Evolutionary conservation across 345 rosid genomes (phyloP).

Genomic region (Bretschneidera sinensis): DNA sequence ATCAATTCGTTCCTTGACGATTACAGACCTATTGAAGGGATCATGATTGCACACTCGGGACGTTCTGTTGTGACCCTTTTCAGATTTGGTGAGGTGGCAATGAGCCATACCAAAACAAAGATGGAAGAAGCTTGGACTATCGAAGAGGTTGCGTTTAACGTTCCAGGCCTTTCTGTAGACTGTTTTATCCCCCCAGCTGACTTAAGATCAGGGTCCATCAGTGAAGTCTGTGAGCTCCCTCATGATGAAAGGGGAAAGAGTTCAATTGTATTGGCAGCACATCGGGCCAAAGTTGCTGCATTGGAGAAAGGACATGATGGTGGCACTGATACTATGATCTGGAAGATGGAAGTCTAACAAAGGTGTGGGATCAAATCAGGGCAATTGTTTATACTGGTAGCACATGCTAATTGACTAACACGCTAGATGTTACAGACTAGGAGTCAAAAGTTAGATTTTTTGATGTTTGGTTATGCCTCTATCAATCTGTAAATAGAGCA

Average conservation of each 20-base stretch:
- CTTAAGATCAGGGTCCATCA: constrained; percentile 49
- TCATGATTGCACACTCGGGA: constrained; percentile 95
- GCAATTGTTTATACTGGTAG: constrained; percentile 47
- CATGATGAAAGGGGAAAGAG: constrained; percentile 64
- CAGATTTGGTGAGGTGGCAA: constrained; percentile 81
- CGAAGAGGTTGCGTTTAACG: constrained; percentile 92
- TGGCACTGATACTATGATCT: constrained; percentile 28
- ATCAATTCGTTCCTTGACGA: constrained; percentile 75
- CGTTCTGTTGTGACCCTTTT: constrained; percentile 80
- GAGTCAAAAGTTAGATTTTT: constrained; percentile 29
- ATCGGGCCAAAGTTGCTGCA: constrained; percentile 68
- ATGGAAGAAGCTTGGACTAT: constrained; percentile 96
- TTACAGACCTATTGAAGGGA: constrained; percentile 83
- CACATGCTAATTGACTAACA: constrained; percentile 36
- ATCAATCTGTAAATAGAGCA: constrained; percentile 63
- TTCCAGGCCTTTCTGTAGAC: constrained; percentile 79
- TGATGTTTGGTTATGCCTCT: constrained; percentile 41
- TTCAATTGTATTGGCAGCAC: constrained; percentile 37
- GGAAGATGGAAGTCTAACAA: constrained; percentile 45
- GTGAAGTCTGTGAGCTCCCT: constrained; percentile 59
- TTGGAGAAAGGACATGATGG: constrained; percentile 44
- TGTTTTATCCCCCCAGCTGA: constrained; percentile 95
- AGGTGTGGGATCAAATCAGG: constrained; percentile 23
- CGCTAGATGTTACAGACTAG: constrained; percentile 32
- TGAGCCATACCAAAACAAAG: constrained; percentile 87